These are phyloP conservation scores for Psilocybe tampanensis DNA, from an alignment of 768 basidiomycete genomes.

Conservation along the genomic window DNA sequence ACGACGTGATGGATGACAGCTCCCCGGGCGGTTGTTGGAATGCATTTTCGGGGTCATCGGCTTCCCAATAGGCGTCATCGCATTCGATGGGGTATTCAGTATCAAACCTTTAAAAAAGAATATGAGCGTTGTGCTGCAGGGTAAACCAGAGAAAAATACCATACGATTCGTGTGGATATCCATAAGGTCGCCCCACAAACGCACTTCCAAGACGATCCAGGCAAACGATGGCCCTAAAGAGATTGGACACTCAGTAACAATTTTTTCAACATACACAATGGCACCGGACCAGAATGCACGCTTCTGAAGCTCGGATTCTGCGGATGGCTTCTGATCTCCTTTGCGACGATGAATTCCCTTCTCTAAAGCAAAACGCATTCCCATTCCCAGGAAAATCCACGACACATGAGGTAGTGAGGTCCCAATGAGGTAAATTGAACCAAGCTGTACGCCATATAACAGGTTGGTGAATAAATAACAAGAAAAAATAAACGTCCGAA, in stretches of 20 bases:
- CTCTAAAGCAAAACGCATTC: constrained; percentile 75
- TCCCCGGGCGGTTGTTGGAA: constrained; percentile 73
- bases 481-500: constrained; percentile 10
- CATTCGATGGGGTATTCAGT: constrained; percentile 67
- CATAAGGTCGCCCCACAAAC: constrained; percentile 70
- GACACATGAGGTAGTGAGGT: constrained; percentile 61
- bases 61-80: constrained; percentile 77
- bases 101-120: constrained; percentile 56
- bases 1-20: constrained; percentile 57
- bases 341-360: constrained; percentile 69
- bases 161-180: constrained; percentile 80
- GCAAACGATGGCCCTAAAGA: constrained; percentile 50
- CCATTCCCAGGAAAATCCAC: constrained; percentile 73
- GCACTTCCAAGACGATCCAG: constrained; percentile 54
- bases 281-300: constrained; percentile 59
- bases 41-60: constrained; percentile 52
- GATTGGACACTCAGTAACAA: not conserved
- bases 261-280: not conserved
- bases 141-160: constrained; percentile 17
- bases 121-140: not conserved
- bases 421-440: constrained; percentile 54
- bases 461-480: not conserved
- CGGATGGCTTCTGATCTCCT: constrained; percentile 33
- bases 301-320: constrained; percentile 77
- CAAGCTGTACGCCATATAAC: constrained; percentile 40